Evolutionary conservation across 768 basidiomycete genomes (phyloP), one percentile per base, ranked within the genome.

Genomic region (Russula sp.): DNA sequence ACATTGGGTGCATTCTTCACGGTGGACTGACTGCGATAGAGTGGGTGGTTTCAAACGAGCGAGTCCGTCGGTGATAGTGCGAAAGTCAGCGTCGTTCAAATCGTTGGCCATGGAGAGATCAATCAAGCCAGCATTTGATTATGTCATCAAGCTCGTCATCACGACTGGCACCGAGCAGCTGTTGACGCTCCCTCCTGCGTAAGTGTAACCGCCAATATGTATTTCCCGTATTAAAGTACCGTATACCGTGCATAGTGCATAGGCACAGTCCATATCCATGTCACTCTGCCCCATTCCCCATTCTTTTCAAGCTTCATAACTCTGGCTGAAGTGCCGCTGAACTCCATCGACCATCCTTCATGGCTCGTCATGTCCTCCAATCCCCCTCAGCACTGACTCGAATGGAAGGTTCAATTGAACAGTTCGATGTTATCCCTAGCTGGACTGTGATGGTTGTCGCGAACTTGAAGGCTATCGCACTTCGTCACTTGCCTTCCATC

Each of bases 1-100:
- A 72, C 96, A 99, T 64, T 95, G 94, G 0, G 95, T 97, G 72
- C 96, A 99, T 75, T 98, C 95, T 76, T 97, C 93, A 9, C 94
- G 78, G 69, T 94, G 87, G 0, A 94, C 90, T 0, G 83, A 82
- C 66, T 93, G 88, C 5, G 83, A 86, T 0, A 88, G 76, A 54
- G 75, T 81, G 0, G 92, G 91, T 0, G 78, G 78, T 40, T 78
- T 73, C 0, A 92, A 76, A 14, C 70, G 76, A 53, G 78, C 72
- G 24, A 91, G 73, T 26, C 80, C 75, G 28, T 71, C 72, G 52
- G 83, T 73, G 77, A 58, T 38, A 36, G 8, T 14, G 7, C 20
- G 44, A 16, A 26, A 22, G 57, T 51, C 48, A n/a, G 24, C 28
- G 51, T 53, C 30, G 14, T 38, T 74, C 88, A 89, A 61, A 69